Percentiles rank a stretch among this genome's conserved stretches.
These are phyloP conservation scores for Cornus controversa DNA, from an alignment of 148 eudicot genomes.

Conservation along the genomic window DNA sequence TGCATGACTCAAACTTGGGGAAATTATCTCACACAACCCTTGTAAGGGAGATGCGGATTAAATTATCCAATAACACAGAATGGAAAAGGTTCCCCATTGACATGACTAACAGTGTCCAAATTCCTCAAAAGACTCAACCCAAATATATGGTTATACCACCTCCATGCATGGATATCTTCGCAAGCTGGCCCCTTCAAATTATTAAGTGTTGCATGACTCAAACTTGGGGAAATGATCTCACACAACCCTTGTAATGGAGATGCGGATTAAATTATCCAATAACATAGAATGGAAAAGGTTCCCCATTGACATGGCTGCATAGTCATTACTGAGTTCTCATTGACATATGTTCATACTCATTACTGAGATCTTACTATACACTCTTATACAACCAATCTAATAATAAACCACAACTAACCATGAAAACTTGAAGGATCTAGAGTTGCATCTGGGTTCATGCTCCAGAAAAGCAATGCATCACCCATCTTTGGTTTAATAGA, in stretches of 20 bases:
- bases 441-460: slow-evolving; percentile 92
- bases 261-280: neutral
- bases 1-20: no score
- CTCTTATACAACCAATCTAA: neutral
- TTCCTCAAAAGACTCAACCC: neutral
- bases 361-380: neutral
- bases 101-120: neutral
- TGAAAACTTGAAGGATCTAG: slow-evolving; percentile 88
- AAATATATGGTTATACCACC: neutral
- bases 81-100: neutral
- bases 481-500: slow-evolving; percentile 89
- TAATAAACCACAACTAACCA: slow-evolving; percentile 49
- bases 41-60: neutral
- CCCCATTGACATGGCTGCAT: neutral
- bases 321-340: no score
- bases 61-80: neutral
- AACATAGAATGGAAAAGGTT: neutral
- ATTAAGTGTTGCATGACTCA: no score
- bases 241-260: neutral
- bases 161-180: neutral
- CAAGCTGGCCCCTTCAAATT: no score
- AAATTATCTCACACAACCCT: neutral
- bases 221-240: neutral
- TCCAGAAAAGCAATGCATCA: slow-evolving; percentile 96
- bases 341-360: no score